Conservation (phyloP, 2,329 filamentous ascomycete species). For the Rachicladosporium sp. region DNA sequence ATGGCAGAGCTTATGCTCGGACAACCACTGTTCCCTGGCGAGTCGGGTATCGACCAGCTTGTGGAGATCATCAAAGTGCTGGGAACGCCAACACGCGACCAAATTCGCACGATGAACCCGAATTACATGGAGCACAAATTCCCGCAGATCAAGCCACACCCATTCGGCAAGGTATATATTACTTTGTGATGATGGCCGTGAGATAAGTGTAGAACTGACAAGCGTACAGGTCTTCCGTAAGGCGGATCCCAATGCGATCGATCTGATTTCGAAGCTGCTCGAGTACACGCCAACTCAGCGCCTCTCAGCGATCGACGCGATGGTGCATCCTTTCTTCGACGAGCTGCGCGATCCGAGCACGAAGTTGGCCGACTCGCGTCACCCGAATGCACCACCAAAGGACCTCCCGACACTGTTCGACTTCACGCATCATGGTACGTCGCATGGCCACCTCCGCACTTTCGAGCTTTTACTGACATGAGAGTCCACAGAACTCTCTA, state of each 20-base stretch:
- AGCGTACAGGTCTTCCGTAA: conserved; percentile 74
- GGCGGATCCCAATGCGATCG: conserved; percentile 83
- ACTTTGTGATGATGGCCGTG: neutral
- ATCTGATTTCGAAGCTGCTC: conserved; percentile 82
- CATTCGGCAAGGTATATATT: conserved; percentile 70
- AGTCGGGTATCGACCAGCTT: conserved; percentile 95
- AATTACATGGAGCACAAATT: conserved; percentile 99
- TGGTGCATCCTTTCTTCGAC: conserved; percentile 98
- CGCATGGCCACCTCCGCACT: conserved; percentile 7
- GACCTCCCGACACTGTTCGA: conserved; percentile 84
- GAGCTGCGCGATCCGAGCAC: conserved; percentile 87
- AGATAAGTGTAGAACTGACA: conserved; percentile 1
- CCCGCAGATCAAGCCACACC: conserved; percentile 98
- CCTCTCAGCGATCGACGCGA: conserved; percentile 83
- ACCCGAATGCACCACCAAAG: conserved; percentile 64
- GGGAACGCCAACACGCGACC: conserved; percentile 89
- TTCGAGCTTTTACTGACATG: conserved; percentile 3
- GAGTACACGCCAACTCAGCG: conserved; percentile 97
- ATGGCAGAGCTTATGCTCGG: conserved; percentile 99
- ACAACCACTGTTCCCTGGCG: conserved; percentile 92
- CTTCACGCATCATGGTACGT: conserved; percentile 82
- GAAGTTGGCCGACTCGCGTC: conserved; percentile 84
- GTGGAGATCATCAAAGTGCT: conserved; percentile 99
- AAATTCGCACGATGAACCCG: conserved; percentile 99
- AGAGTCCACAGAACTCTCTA: conserved; percentile 68